These are phyloP conservation scores for Plasmodium gonderi DNA, from an alignment of 169 alveolate species.

Conservation along the genomic window DNA sequence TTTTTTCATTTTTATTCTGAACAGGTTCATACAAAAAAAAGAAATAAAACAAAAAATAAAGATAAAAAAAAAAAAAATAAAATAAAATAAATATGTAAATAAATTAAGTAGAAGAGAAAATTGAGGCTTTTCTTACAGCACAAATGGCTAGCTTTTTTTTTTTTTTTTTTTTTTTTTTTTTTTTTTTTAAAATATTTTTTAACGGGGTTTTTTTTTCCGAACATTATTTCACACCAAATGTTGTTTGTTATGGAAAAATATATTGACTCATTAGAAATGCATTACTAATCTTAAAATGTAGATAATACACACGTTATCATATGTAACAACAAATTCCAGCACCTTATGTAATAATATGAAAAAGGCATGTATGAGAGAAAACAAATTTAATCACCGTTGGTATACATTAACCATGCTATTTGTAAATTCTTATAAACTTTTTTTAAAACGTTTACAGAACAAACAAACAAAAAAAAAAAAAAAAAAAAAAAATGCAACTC, in stretches of 20 bases:
- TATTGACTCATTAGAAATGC: background rate
- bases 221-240: background rate
- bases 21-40: background rate
- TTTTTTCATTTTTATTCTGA: conserved; percentile 4
- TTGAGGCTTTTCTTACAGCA: conserved; percentile 1
- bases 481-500: background rate
- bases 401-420: background rate
- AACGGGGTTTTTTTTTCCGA: background rate
- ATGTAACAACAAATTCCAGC: background rate
- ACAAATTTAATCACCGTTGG: background rate
- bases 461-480: background rate
- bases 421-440: background rate
- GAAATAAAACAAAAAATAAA: conserved; percentile 12
- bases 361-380: background rate
- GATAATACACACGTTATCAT: background rate
- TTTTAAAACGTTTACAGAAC: background rate
- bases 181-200: background rate
- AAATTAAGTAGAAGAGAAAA: background rate
- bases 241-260: background rate
- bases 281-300: background rate
- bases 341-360: background rate
- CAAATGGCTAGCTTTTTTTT: background rate
- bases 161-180: conserved; percentile 4
- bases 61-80: conserved; percentile 11
- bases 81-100: no score